phyloP scores from a whole-genome alignment of 108 stramenopile species.

The Fragilaria crotonensis region DNA sequence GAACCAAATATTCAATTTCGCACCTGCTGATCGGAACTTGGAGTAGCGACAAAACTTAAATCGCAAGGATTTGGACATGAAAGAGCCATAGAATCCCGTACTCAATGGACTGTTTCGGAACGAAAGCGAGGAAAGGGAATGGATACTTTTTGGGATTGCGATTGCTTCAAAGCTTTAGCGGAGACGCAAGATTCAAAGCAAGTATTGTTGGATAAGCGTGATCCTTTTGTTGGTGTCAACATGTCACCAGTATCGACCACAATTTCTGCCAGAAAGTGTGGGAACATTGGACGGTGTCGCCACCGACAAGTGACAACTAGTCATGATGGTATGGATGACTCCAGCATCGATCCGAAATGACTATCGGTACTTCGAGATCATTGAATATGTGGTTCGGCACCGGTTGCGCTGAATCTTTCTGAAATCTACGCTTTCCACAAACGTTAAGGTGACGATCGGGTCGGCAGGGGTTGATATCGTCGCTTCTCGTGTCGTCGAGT shows the following conservation, averaged over 20 bases:
- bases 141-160: slow-evolving; percentile 65
- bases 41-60: slow-evolving; percentile 68
- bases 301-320: too few species aligned
- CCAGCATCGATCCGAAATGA: too few species aligned
- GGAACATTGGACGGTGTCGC: slow-evolving; percentile 22
- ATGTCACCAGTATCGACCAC: slow-evolving; percentile 56
- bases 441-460: too few species aligned
- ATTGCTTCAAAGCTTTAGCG: slow-evolving; percentile 56
- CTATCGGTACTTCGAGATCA: too few species aligned
- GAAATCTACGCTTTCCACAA: too few species aligned
- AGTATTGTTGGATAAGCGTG: slow-evolving; percentile 69
- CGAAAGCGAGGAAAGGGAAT: slow-evolving; percentile 53
- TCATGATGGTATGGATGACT: too few species aligned
- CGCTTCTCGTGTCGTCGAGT: slow-evolving; percentile 91
- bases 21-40: slow-evolving; percentile 60
- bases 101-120: slow-evolving; percentile 44
- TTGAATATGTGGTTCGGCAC: too few species aligned
- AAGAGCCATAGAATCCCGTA: slow-evolving; percentile 21
- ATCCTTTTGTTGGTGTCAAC: slow-evolving; percentile 79
- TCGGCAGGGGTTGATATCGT: slow-evolving; percentile 96
- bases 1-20: slow-evolving; percentile 75
- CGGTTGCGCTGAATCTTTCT: too few species aligned
- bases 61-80: slow-evolving; percentile 49
- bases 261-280: slow-evolving; percentile 59
- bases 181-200: slow-evolving; percentile 53